Evolutionary conservation across 2,329 filamentous ascomycete genomes (phyloP), one percentile per base, ranked within the genome.

Genomic region (Penicillium sumatraense): DNA sequence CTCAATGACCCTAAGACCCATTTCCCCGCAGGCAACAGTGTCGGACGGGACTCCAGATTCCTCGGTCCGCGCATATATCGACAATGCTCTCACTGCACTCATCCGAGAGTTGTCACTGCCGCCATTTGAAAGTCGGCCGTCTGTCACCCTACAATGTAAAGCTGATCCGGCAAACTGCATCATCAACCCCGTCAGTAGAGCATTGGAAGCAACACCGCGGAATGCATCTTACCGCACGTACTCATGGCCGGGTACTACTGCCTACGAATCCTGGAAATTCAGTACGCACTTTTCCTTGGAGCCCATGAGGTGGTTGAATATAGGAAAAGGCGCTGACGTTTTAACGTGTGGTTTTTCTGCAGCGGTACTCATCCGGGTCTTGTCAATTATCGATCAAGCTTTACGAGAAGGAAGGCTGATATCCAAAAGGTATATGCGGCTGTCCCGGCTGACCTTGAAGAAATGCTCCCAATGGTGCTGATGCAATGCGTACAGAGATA

Each of bases 201-300:
- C 68, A 4, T 57, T 74, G 1, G 67, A 76, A 56, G 47, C 57
- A 40, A 31, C 38, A 9, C 57, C 63, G 10, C 42, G 58, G 29
- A 18, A 16, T 3, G 61, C 68, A 5, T 58, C 53, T 26, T 29
- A 51, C 21, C 62, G 60, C n/a, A 74, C 66, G n/a, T 79, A 79
- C 53, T 78, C 68, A 20, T 87, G 84, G 68, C 85, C 85, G 11
- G 85, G 83, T 13, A 81, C 73, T 54, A 81, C 74, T 48, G 72
- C 72, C 3, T 75, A 81, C 52, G 85, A 87, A 66, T 83, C 83
- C 13, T 85, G 83, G 83, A 80, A 80, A 63, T 74, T 73, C 52
- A 69, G 72, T 76, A 68, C 35, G 67, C 16, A 36, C 24, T 16
- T 23, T 20, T n/a, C 18, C 24, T 11, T 29, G 1, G 4, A 21